phyloP scores from a whole-genome alignment of 1,139 yeast species.

The Geotrichum fermentans region DNA sequence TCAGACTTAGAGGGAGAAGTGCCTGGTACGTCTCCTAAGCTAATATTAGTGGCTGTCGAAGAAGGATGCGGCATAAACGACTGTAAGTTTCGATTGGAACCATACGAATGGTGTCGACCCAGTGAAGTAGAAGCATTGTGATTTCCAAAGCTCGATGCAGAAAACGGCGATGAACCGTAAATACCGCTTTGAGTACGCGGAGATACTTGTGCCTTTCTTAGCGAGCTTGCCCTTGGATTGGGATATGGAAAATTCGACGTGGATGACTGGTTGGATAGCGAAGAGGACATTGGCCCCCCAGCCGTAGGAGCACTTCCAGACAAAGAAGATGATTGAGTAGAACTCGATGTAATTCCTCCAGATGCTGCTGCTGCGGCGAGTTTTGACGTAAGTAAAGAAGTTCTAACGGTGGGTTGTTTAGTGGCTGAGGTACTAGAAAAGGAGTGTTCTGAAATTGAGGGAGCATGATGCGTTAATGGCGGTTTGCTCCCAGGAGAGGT shows the following conservation, averaged over 20 bases:
- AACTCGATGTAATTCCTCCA: slow-evolving; percentile 23
- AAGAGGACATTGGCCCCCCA: background rate
- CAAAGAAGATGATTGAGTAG: slow-evolving; percentile 14
- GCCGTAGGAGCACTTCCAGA: background rate
- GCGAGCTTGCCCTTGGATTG: slow-evolving; percentile 21
- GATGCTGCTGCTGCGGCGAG: slow-evolving; percentile 30
- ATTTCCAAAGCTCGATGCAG: background rate
- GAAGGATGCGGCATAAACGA: slow-evolving; percentile 31
- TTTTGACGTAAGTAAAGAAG: slow-evolving; percentile 24
- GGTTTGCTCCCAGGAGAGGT: background rate
- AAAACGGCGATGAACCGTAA: slow-evolving; percentile 8
- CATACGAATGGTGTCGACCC: background rate
- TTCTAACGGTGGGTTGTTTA: slow-evolving; percentile 20
- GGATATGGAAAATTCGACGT: slow-evolving; percentile 24
- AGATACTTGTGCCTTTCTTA: slow-evolving; percentile 15
- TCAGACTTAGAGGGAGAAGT: slow-evolving; percentile 19
- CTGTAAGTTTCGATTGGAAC: slow-evolving; percentile 20
- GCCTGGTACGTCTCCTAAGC: slow-evolving; percentile 30
- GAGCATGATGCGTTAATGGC: background rate
- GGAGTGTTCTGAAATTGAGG: slow-evolving; percentile 1
- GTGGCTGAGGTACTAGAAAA: background rate
- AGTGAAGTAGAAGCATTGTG: background rate
- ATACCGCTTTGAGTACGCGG: slow-evolving; percentile 1
- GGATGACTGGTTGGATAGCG: background rate
- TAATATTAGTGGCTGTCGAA: slow-evolving; percentile 30